These are phyloP conservation scores for Fusarium algeriense DNA, from an alignment of 2,329 filamentous ascomycete species.

Conservation along the genomic window DNA sequence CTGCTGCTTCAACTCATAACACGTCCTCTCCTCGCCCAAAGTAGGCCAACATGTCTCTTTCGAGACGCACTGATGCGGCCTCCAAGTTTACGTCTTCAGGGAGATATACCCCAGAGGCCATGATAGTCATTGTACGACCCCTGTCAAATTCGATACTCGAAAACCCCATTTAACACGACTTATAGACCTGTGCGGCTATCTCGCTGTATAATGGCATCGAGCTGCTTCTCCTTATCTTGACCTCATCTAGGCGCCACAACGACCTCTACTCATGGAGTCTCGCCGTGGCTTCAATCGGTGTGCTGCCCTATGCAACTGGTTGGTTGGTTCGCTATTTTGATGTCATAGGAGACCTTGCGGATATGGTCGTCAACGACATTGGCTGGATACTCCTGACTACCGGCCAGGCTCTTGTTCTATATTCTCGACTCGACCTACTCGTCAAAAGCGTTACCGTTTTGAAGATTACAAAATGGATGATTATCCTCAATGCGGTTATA, in stretches of 20 bases:
- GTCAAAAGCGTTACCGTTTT: conserved; percentile 16
- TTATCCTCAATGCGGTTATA: conserved; percentile 27
- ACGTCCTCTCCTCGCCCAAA: conserved; percentile 1
- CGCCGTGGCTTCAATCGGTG: conserved; percentile 20
- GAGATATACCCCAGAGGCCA: conserved; percentile 28
- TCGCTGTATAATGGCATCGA: conserved; percentile 37
- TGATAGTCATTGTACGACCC: conserved; percentile 37
- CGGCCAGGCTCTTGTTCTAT: conserved; percentile 36
- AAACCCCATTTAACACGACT: not conserved
- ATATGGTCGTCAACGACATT: conserved; percentile 23
- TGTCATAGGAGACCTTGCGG: conserved; percentile 13
- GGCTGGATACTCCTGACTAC: conserved; percentile 38
- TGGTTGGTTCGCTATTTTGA: conserved; percentile 32
- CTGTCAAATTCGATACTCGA: not conserved
- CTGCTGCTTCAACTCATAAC: conserved; percentile 18
- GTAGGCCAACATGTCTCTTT: conserved; percentile 28
- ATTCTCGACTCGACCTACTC: conserved; percentile 34
- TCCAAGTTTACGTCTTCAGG: conserved; percentile 9
- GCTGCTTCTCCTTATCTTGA: conserved; percentile 32
- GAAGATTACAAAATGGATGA: conserved; percentile 25
- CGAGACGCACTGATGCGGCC: conserved; percentile 14
- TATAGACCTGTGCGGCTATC: conserved; percentile 27
- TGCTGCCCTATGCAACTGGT: conserved; percentile 30
- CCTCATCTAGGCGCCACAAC: conserved; percentile 28
- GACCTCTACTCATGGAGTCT: conserved; percentile 37